Base-by-base conservation (phyloP, 495 filamentous ascomycete species). In the Neurospora sublineolata region DNA sequence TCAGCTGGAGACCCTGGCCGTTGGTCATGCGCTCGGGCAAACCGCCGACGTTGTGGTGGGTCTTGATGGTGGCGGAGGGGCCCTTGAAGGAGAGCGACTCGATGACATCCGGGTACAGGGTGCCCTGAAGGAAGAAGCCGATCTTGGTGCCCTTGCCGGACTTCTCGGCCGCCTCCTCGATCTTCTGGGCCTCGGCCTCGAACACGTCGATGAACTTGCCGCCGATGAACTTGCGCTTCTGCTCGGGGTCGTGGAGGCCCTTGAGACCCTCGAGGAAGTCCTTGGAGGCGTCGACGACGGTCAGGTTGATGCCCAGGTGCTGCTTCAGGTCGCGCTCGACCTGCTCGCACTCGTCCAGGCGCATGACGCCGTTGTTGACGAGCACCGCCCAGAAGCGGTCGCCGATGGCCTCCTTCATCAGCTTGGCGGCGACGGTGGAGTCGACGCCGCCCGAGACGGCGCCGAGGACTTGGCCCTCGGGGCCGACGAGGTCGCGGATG, bases 401-500 rank as follows among this genome's bases (percentile, higher is more conserved):
- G 9, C 93, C 93, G 73, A 96, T 94, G 27, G 73, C 75, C 52
- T 76, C 70, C 41, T 75, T 71, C 92, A 97, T 96, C 4, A 97
- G 84, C 77, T 90, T 90, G 1, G 94, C 94, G 2, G 90, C 95
- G 20, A 93, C 95, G 4, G 95, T 99, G 10, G 87, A 91, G 79
- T 99, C 95, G 4, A 99, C 95, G 76, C 95, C 95, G 75, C 95
- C 95, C 72, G 89, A 93, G 37, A 94, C 91, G 67, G 92, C 91
- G 37, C 92, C 92, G 72, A 97, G 87, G 16, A 97, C 94, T 77
- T 94, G 93, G 0, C 87, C 94, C 68, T 86, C 89, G 18, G 88
- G 84, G 8, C 94, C 94, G 41, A 97, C 94, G 16, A 94, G 82
- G 4, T 87, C 81, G 41, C 91, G 84, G 73, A 97, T 97, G 37